Evolutionary conservation across 768 basidiomycete genomes (phyloP).

Genomic region (Podaxis pistillaris): DNA sequence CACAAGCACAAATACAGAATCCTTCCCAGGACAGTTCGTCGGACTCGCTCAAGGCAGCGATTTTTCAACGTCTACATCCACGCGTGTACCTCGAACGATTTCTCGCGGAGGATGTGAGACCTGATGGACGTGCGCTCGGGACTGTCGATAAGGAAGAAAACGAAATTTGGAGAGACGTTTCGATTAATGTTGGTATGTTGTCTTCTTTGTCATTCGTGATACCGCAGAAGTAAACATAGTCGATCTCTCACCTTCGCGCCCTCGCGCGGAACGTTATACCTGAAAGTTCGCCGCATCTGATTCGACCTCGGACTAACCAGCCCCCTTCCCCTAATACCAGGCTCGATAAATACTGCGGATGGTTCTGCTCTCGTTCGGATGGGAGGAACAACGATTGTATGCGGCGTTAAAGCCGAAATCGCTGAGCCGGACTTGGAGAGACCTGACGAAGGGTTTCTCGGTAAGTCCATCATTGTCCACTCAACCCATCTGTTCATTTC

Average conservation of each 20-base stretch:
- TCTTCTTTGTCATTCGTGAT: no score
- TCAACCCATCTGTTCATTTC: not conserved
- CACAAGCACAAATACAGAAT: not conserved
- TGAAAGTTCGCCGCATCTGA: not conserved
- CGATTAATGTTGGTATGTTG: constrained; percentile 16
- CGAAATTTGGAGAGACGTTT: constrained; percentile 69
- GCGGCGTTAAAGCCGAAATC: constrained; percentile 95
- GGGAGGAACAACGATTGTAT: constrained; percentile 93
- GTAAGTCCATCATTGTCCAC: constrained; percentile 38
- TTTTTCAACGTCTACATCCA: constrained; percentile 90
- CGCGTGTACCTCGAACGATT: constrained; percentile 86
- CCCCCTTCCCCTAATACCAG: constrained; percentile 34
- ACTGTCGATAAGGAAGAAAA: not conserved
- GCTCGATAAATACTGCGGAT: constrained; percentile 91
- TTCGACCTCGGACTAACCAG: not conserved
- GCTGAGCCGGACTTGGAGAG: constrained; percentile 83
- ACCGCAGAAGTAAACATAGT: no score
- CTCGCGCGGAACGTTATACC: not conserved
- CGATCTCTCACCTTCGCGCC: not conserved
- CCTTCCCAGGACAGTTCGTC: constrained; percentile 26
- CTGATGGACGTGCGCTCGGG: constrained; percentile 72
- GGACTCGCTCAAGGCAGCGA: constrained; percentile 45
- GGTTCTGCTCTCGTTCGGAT: constrained; percentile 90
- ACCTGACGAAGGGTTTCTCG: constrained; percentile 78
- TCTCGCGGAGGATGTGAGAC: constrained; percentile 70